These are phyloP conservation scores for Dianthus caryophyllus DNA, from an alignment of 148 eudicot species.

Conservation along the genomic window DNA sequence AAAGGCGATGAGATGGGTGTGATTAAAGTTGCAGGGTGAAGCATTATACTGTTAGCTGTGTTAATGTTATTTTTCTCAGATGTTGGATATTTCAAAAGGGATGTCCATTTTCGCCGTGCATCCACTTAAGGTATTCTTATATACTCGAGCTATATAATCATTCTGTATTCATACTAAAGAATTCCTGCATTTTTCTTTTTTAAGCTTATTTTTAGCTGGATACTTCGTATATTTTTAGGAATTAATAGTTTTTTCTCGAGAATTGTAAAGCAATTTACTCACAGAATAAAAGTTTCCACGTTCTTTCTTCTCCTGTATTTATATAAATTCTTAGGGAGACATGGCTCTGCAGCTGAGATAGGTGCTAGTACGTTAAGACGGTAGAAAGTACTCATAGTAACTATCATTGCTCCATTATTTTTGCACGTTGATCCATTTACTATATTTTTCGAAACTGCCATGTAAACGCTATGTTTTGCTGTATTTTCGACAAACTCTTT, in stretches of 20 bases:
- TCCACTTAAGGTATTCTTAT: conserved; percentile 27
- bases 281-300: not conserved
- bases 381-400: not conserved
- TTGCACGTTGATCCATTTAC: not conserved
- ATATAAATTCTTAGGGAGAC: not conserved
- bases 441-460: not conserved
- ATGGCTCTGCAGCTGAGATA: not conserved
- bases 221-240: not conserved
- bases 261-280: not conserved
- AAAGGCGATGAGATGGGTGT: conserved; percentile 83
- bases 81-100: conserved; percentile 25
- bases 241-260: not conserved
- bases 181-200: not conserved
- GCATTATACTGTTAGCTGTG: conserved; percentile 21
- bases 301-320: not conserved
- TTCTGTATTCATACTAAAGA: not conserved
- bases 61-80: conserved; percentile 19
- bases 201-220: not conserved
- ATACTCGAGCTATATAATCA: conserved; percentile 2
- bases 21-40: conserved; percentile 66
- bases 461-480: not conserved
- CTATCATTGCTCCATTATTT: not conserved
- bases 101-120: conserved; percentile 20
- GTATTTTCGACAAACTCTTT: not conserved
- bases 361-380: not conserved